phyloP scores from a whole-genome alignment of 2,329 filamentous ascomycete genomes.

The Beauveria sp. region DNA sequence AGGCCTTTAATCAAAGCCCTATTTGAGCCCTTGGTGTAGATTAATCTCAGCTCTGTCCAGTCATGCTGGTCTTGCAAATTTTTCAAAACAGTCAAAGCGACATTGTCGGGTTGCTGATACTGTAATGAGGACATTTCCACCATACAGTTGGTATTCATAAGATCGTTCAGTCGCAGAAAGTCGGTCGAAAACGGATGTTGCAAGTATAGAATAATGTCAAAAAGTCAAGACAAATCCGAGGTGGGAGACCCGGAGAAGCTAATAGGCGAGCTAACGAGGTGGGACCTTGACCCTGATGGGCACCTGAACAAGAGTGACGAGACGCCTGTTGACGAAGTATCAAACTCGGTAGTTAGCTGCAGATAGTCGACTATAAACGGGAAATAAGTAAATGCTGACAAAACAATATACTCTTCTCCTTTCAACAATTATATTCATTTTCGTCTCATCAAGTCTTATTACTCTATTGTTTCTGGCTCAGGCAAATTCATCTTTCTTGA shows the following conservation, averaged over 20 bases:
- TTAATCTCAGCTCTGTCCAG: conserved; percentile 56
- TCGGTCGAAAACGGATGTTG: not conserved
- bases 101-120: conserved; percentile 12
- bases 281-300: conserved; percentile 1
- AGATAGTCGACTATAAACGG: no score
- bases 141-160: not conserved
- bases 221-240: not conserved
- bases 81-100: conserved; percentile 47
- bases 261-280: not conserved
- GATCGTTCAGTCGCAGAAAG: not conserved
- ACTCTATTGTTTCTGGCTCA: no score
- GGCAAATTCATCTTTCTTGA: no score
- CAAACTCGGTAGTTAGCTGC: no score
- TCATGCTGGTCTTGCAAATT: conserved; percentile 71
- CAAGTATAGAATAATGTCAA: not conserved
- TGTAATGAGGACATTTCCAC: not conserved
- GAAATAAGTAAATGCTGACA: no score
- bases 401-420: no score
- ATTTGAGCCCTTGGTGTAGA: conserved; percentile 36
- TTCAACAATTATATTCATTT: no score
- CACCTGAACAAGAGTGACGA: no score
- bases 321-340: no score
- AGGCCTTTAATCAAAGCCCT: conserved; percentile 65
- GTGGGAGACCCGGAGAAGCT: not conserved
- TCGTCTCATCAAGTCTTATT: no score